These are phyloP conservation scores for Neotropicomus parvogracilis DNA, from an alignment of 1,284 basidiomycete species.

Conservation along the genomic window DNA sequence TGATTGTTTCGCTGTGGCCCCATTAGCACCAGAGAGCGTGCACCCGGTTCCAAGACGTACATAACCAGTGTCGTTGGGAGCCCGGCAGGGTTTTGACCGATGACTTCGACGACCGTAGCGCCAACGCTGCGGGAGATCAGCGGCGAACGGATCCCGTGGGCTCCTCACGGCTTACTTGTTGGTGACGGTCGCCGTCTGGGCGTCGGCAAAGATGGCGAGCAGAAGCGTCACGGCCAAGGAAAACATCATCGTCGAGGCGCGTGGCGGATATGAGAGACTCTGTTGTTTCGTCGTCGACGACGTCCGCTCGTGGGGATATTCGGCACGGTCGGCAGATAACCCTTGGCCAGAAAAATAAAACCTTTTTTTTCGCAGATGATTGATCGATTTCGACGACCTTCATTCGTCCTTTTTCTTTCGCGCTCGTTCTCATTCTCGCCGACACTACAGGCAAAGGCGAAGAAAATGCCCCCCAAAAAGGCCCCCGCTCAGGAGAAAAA, in stretches of 20 bases:
- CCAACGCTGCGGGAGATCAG: slow-evolving; percentile 42
- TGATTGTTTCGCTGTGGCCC: slow-evolving; percentile 26
- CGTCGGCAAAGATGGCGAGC: slow-evolving; percentile 30
- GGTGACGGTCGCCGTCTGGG: slow-evolving; percentile 47
- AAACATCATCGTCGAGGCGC: slow-evolving; percentile 6
- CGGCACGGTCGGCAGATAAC: slow-evolving; percentile 29
- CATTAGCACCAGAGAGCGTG: slow-evolving; percentile 2
- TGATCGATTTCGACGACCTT: slow-evolving; percentile 35
- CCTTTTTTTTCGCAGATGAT: slow-evolving; percentile 24
- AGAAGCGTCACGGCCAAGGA: slow-evolving; percentile 30
- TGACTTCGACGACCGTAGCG: slow-evolving; percentile 49
- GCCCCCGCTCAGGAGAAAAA: slow-evolving; percentile 76
- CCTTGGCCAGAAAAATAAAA: slow-evolving; percentile 3
- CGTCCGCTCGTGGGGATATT: too few species aligned
- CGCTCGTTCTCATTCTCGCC: slow-evolving; percentile 23
- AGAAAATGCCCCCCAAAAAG: slow-evolving; percentile 87
- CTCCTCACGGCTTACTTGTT: slow-evolving; percentile 39
- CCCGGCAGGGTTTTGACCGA: slow-evolving; percentile 44
- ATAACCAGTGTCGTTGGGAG: slow-evolving; percentile 43
- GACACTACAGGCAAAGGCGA: slow-evolving; percentile 39
- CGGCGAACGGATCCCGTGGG: neutral
- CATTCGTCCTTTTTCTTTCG: slow-evolving; percentile 13
- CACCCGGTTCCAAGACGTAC: slow-evolving; percentile 33
- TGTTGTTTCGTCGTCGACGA: neutral
- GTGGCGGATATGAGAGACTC: slow-evolving; percentile 1